These are phyloP conservation scores for Sarcomyxa edulis DNA, from an alignment of 768 basidiomycete genomes.

Conservation along the genomic window DNA sequence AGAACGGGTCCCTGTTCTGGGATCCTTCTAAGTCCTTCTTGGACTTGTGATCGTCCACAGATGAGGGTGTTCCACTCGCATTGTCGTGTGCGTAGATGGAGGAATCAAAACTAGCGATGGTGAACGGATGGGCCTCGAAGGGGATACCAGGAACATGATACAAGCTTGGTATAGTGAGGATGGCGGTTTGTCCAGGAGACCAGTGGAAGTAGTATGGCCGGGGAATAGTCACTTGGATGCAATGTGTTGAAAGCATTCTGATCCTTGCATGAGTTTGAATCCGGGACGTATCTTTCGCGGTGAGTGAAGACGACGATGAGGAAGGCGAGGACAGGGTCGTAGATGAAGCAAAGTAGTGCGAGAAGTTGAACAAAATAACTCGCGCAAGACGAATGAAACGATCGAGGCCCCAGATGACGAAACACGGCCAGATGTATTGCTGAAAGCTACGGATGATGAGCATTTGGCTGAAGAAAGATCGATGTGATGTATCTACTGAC, in stretches of 20 bases:
- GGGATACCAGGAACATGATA: slow-evolving; percentile 36
- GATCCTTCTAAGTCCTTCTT: background rate
- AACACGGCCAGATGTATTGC: slow-evolving; percentile 30
- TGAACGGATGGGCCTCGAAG: slow-evolving; percentile 47
- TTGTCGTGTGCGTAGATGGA: background rate
- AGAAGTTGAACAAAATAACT: slow-evolving; percentile 30
- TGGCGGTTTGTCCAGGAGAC: slow-evolving; percentile 43
- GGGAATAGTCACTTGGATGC: slow-evolving; percentile 29
- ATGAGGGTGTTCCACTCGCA: no score
- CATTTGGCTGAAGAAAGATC: background rate
- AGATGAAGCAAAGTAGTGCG: slow-evolving; percentile 23
- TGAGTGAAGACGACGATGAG: no score
- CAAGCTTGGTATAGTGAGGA: slow-evolving; percentile 40
- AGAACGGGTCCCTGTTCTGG: background rate
- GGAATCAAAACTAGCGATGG: slow-evolving; percentile 34
- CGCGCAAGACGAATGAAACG: slow-evolving; percentile 32
- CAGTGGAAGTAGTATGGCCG: slow-evolving; percentile 38
- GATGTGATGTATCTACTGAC: no score
- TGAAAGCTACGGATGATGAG: slow-evolving; percentile 12
- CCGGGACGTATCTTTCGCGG: no score
- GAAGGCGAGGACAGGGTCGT: slow-evolving; percentile 10
- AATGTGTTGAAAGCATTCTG: slow-evolving; percentile 25
- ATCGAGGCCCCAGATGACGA: slow-evolving; percentile 38
- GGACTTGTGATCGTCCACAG: no score
- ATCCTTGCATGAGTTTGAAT: slow-evolving; percentile 29